Conservation (phyloP, 2,329 filamentous ascomycete species). For the Amphichorda felina region DNA sequence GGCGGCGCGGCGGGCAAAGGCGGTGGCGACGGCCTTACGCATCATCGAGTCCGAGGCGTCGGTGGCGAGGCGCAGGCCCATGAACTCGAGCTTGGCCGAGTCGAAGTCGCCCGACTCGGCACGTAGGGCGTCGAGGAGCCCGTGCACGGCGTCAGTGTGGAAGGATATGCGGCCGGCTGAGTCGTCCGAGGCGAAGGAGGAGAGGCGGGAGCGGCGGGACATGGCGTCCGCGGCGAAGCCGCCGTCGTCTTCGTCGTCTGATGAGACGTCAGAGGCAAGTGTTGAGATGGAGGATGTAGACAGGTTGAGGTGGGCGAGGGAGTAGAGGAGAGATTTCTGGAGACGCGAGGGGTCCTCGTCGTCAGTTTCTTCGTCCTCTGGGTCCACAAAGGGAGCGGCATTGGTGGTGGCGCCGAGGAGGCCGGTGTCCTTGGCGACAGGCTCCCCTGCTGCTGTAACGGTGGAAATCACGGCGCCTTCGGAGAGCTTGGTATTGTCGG, state of each 20-base stretch:
- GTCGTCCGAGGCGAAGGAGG: conserved; percentile 63
- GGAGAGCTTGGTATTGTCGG: conserved; percentile 42
- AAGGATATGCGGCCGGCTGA: conserved; percentile 51
- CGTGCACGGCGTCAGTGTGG: conserved; percentile 76
- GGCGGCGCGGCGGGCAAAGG: conserved; percentile 71
- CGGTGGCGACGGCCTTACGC: conserved; percentile 71
- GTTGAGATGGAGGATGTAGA: conserved; percentile 45
- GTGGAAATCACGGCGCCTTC: conserved; percentile 19
- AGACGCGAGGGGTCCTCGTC: conserved; percentile 36
- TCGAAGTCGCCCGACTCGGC: conserved; percentile 71
- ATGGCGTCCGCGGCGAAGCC: conserved; percentile 35
- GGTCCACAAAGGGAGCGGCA: conserved; percentile 34
- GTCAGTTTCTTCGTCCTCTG: conserved; percentile 36
- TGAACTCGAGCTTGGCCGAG: conserved; percentile 74
- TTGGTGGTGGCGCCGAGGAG: conserved; percentile 38
- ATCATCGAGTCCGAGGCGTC: conserved; percentile 86
- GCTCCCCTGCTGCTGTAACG: conserved; percentile 22
- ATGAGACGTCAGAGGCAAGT: conserved; percentile 52
- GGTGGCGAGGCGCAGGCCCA: conserved; percentile 79
- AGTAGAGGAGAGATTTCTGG: conserved; percentile 45
- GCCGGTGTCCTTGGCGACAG: conserved; percentile 23
- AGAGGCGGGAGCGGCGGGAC: conserved; percentile 59
- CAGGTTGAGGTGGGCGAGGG: conserved; percentile 37
- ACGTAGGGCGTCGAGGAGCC: conserved; percentile 75
- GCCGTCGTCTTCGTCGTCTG: conserved; percentile 55